phyloP scores from a whole-genome alignment of 2,329 filamentous ascomycete genomes.

The Knoxdaviesia capensis region DNA sequence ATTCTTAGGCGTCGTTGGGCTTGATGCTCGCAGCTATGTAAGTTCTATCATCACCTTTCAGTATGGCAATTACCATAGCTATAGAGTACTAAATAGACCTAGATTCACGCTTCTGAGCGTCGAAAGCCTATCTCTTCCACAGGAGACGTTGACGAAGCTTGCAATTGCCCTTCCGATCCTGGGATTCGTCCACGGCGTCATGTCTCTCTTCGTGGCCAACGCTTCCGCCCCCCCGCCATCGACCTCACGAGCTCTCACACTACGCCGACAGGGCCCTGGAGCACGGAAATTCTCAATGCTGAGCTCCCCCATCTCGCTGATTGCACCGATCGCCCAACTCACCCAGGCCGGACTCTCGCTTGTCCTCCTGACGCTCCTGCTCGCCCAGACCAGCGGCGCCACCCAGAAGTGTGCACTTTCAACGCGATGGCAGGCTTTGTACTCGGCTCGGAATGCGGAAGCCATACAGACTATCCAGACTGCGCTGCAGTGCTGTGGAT shows the following conservation, averaged over 20 bases:
- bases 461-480: conserved; percentile 43
- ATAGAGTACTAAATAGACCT: neutral
- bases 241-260: neutral
- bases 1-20: neutral
- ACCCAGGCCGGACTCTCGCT: neutral
- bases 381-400: conserved; percentile 7
- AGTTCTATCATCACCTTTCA: neutral
- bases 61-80: neutral
- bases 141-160: conserved; percentile 1
- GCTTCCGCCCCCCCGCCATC: neutral
- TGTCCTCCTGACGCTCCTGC: conserved; percentile 23
- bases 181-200: conserved; percentile 1
- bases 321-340: neutral
- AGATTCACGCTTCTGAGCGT: conserved; percentile 1
- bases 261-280: neutral
- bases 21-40: neutral
- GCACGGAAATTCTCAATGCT: neutral
- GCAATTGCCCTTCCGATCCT: conserved; percentile 1
- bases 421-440: conserved; percentile 8
- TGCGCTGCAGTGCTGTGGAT: conserved; percentile 44
- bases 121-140: conserved; percentile 2
- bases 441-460: conserved; percentile 21
- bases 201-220: no score
- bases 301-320: neutral
- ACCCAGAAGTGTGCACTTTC: conserved; percentile 6